phyloP scores from a whole-genome alignment of 75 land plant genomes.

The Larix kaempferi region DNA sequence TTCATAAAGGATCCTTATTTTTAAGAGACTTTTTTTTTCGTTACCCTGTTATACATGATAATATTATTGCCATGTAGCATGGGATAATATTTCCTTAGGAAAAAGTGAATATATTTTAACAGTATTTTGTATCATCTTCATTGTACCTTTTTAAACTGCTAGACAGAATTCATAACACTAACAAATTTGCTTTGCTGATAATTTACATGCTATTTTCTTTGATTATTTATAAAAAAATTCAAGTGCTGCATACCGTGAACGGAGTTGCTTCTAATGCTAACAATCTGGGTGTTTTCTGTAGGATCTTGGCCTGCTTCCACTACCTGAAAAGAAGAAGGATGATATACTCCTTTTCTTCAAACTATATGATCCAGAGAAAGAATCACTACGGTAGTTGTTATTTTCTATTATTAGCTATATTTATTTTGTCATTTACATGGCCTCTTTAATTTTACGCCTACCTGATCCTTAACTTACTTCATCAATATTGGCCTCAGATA shows the following conservation, averaged over 20 bases:
- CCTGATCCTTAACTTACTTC: neutral
- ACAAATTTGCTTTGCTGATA: neutral
- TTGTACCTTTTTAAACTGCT: neutral
- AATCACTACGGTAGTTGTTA: slow-evolving; percentile 32
- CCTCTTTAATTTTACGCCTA: neutral
- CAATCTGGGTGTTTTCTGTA: neutral
- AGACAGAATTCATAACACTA: neutral
- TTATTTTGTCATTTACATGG: neutral
- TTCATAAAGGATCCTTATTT: neutral
- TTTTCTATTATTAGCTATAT: neutral
- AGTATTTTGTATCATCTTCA: neutral
- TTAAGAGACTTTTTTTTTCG: neutral
- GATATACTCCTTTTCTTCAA: slow-evolving; percentile 48
- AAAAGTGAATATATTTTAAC: neutral
- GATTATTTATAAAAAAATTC: neutral
- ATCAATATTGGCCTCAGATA: slow-evolving; percentile 18
- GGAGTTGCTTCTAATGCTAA: neutral
- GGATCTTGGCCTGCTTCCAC: slow-evolving; percentile 22
- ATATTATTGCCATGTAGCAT: neutral
- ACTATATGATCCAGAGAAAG: slow-evolving; percentile 41
- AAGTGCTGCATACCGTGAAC: neutral
- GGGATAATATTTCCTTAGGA: neutral
- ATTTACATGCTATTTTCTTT: too few relatives aligned
- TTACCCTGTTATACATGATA: neutral
- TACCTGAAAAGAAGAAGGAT: slow-evolving; percentile 38